phyloP scores from a whole-genome alignment of 2,329 filamentous ascomycete species.

The Cordyceps militaris region DNA sequence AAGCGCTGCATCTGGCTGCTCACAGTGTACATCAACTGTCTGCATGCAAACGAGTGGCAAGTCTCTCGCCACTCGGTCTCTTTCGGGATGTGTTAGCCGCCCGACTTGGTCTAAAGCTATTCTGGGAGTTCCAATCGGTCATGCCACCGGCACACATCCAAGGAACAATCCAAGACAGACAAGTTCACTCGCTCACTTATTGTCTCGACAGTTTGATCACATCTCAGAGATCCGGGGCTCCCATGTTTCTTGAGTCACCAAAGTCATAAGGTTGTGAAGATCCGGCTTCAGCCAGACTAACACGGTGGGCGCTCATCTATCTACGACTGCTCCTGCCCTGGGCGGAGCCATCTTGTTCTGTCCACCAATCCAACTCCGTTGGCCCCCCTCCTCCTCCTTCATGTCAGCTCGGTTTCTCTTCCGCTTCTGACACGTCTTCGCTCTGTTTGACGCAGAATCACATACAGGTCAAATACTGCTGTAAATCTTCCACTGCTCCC shows the following conservation, averaged over 20 bases:
- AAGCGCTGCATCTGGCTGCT: background rate
- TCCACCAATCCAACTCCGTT: slow-evolving; percentile 7
- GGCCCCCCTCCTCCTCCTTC: slow-evolving; percentile 5
- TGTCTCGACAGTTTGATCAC: background rate
- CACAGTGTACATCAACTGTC: background rate
- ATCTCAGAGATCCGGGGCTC: background rate
- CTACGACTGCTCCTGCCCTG: slow-evolving; percentile 5
- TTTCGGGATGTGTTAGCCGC: background rate
- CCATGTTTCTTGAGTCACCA: background rate
- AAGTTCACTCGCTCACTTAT: background rate
- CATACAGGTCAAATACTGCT: background rate
- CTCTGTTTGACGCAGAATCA: background rate
- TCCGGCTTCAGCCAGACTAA: background rate
- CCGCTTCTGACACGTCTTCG: slow-evolving; percentile 3
- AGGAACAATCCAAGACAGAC: background rate
- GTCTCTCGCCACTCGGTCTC: background rate
- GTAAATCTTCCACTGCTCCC: background rate
- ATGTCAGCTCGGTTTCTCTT: background rate
- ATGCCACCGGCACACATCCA: background rate
- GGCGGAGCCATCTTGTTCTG: slow-evolving; percentile 7
- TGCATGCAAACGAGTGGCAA: background rate
- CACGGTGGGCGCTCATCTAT: slow-evolving; percentile 2
- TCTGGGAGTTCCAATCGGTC: background rate
- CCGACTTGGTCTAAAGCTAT: background rate
- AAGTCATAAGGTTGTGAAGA: background rate